These are phyloP conservation scores for Irpex sp. DNA, from an alignment of 1,284 basidiomycete genomes.

Conservation along the genomic window DNA sequence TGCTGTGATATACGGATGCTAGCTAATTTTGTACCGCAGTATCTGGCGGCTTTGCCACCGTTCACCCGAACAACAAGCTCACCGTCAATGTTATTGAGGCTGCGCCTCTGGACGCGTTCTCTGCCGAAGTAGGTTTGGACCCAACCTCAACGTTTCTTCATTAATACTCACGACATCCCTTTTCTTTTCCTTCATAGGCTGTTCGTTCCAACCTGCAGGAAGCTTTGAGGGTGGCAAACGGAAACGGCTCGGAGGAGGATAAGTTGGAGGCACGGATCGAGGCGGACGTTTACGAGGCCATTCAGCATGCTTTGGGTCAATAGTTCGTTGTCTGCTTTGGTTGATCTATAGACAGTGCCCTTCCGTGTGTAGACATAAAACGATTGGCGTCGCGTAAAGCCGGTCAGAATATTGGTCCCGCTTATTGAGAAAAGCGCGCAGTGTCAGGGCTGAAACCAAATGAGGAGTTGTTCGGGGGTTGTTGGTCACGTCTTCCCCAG, in stretches of 20 bases:
- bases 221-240: conserved; percentile 78
- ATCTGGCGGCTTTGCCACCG: conserved; percentile 95
- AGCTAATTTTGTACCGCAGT: conserved; percentile 46
- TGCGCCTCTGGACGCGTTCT: conserved; percentile 90
- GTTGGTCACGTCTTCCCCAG: background rate
- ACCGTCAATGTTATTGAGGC: conserved; percentile 98
- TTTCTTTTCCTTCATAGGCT: conserved; percentile 50
- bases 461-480: background rate
- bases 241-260: conserved; percentile 87
- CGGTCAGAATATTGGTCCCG: background rate
- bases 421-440: background rate
- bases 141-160: background rate
- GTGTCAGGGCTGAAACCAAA: background rate
- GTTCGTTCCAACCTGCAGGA: conserved; percentile 89
- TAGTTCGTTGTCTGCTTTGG: background rate
- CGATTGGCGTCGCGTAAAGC: background rate
- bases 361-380: background rate
- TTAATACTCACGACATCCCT: background rate
- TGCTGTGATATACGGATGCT: background rate
- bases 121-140: conserved; percentile 61
- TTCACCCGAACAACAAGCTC: conserved; percentile 95
- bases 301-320: conserved; percentile 76
- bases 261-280: conserved; percentile 95
- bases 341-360: background rate
- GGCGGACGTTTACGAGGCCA: conserved; percentile 93